These are phyloP conservation scores for Croton setiger DNA, from an alignment of 441 rosid species.

Conservation along the genomic window DNA sequence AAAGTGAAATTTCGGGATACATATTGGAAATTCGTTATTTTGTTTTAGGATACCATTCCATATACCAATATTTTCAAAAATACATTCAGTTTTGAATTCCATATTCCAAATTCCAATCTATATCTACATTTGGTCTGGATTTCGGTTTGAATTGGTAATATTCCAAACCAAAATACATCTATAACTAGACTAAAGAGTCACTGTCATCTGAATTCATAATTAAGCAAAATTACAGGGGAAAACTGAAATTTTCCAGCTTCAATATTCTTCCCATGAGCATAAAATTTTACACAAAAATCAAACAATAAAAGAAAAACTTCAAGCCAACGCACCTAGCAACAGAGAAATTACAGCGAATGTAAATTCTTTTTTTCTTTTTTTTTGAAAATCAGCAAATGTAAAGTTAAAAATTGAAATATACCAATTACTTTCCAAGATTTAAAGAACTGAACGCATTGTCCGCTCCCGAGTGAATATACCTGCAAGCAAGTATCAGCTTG, in stretches of 20 bases:
- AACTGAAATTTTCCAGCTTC: not conserved
- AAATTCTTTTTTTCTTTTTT: too few species aligned
- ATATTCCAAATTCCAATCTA: too few species aligned
- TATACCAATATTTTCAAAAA: too few species aligned
- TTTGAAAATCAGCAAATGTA: too few species aligned
- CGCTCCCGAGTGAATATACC: slow-evolving; percentile 82
- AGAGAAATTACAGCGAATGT: slow-evolving; percentile 7
- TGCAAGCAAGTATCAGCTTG: slow-evolving; percentile 29
- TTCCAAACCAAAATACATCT: not conserved
- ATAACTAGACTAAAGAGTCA: not conserved
- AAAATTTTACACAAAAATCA: not conserved
- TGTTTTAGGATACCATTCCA: too few species aligned
- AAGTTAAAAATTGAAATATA: slow-evolving; percentile 21
- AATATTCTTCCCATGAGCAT: not conserved
- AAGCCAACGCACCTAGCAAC: not conserved
- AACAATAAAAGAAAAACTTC: slow-evolving; percentile 1
- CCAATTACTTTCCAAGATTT: slow-evolving; percentile 70
- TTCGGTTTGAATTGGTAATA: too few species aligned
- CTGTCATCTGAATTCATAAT: not conserved
- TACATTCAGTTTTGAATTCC: too few species aligned
- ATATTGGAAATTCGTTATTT: too few species aligned
- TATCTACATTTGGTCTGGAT: too few species aligned
- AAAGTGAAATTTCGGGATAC: too few species aligned
- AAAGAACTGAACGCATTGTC: slow-evolving; percentile 55
- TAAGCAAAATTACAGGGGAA: not conserved